Evolutionary conservation across 257 asterid genomes (phyloP).

Genomic region (Gardenia jasminoides): DNA sequence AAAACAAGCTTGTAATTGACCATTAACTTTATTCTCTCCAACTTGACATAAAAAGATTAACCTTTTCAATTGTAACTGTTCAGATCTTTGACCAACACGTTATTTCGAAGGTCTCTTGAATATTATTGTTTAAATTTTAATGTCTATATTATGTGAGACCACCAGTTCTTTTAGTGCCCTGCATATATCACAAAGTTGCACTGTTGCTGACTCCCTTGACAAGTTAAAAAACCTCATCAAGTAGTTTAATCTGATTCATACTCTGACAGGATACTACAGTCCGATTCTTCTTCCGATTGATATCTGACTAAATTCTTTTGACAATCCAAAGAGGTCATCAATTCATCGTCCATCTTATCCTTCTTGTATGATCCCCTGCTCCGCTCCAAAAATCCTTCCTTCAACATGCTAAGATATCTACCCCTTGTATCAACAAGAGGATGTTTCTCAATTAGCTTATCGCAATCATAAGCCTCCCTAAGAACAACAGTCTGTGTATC

Average conservation of each 20-base stretch:
- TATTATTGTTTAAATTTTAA: no score
- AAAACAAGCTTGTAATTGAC: no score
- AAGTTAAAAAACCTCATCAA: background rate
- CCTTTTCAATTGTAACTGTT: background rate
- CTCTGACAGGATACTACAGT: constrained; percentile 42
- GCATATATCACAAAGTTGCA: background rate
- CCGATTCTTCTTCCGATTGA: constrained; percentile 54
- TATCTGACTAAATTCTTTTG: constrained; percentile 13
- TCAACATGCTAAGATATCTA: constrained; percentile 62
- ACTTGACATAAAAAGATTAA: no score
- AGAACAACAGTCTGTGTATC: constrained; percentile 70
- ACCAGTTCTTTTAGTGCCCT: background rate
- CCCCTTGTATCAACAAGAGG: constrained; percentile 61
- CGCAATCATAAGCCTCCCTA: constrained; percentile 78
- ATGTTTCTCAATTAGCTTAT: constrained; percentile 61
- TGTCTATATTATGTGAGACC: background rate
- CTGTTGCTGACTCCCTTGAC: background rate
- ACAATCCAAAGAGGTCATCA: constrained; percentile 12
- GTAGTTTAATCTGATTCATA: constrained; percentile 50
- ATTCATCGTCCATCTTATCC: constrained; percentile 28
- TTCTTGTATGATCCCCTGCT: constrained; percentile 67
- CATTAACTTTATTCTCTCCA: background rate
- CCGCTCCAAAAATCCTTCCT: constrained; percentile 59
- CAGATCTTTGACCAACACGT: background rate
- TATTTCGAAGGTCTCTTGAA: background rate